These are phyloP conservation scores for Rhizomucor pusillus DNA, from an alignment of 371 early-diverging fungal genomes.

Conservation along the genomic window DNA sequence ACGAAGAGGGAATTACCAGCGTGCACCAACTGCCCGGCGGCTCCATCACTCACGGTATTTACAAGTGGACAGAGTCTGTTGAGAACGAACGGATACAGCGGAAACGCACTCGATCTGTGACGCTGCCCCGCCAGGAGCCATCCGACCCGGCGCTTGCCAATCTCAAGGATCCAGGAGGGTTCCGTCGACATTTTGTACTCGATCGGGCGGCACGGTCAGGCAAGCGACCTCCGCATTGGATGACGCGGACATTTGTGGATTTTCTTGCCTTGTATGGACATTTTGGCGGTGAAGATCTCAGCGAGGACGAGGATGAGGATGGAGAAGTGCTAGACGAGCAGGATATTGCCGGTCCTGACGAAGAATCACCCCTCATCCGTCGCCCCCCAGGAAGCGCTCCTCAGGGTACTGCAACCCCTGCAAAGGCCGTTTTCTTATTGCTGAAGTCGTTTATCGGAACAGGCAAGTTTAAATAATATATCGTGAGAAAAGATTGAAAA, in stretches of 20 bases:
- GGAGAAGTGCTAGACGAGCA: constrained; percentile 55
- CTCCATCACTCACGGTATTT: constrained; percentile 53
- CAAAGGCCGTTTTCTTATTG: constrained; percentile 71
- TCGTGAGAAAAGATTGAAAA: background rate
- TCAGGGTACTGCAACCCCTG: constrained; percentile 68
- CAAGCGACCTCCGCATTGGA: constrained; percentile 58
- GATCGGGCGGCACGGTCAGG: constrained; percentile 69
- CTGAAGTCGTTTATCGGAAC: constrained; percentile 81
- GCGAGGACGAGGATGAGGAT: constrained; percentile 80
- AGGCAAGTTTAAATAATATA: constrained; percentile 32
- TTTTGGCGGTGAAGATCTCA: constrained; percentile 93
- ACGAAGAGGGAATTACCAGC: constrained; percentile 10
- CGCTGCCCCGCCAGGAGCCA: constrained; percentile 20
- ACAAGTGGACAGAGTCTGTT: constrained; percentile 53
- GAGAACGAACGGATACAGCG: constrained; percentile 32
- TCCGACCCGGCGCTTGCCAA: constrained; percentile 34
- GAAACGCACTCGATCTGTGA: constrained; percentile 40
- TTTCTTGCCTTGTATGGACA: constrained; percentile 91
- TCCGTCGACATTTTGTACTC: constrained; percentile 83
- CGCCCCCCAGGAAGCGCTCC: constrained; percentile 36
- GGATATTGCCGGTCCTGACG: constrained; percentile 14
- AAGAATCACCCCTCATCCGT: constrained; percentile 46
- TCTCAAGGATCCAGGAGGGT: constrained; percentile 81
- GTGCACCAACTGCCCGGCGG: constrained; percentile 50
- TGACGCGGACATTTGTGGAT: constrained; percentile 89